A percentile compares a stretch with the other conserved stretches of the same genome.
Conservation (phyloP, 805 yeast genomes). For the Cyberlindnera nakhonratchasimensis region DNA sequence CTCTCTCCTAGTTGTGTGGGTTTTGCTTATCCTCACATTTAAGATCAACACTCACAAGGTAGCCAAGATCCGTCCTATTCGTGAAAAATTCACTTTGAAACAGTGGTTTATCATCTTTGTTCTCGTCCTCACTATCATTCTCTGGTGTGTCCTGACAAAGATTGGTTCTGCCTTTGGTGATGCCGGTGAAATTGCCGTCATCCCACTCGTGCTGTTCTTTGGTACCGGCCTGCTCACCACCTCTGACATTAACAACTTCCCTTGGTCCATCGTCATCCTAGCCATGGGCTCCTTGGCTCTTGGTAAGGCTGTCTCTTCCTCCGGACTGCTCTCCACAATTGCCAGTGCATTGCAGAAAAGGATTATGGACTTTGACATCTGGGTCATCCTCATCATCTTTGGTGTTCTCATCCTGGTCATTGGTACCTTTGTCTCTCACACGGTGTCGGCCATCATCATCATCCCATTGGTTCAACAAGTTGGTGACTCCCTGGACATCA, state of each 20-base stretch:
- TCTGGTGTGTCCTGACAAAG: conserved; percentile 87
- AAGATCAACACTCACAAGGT: conserved; percentile 46
- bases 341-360: conserved; percentile 64
- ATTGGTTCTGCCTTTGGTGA: conserved; percentile 77
- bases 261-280: conserved; percentile 92
- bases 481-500: conserved; percentile 65
- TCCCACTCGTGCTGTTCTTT: conserved; percentile 83
- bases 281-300: conserved; percentile 98
- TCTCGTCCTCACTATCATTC: conserved; percentile 64
- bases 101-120: conserved; percentile 78
- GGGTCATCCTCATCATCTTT: conserved; percentile 73
- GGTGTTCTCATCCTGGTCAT: conserved; percentile 79
- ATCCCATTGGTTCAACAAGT: conserved; percentile 87
- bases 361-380: conserved; percentile 59
- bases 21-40: conserved; percentile 55
- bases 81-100: conserved; percentile 60
- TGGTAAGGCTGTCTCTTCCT: conserved; percentile 90
- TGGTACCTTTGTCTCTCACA: conserved; percentile 95
- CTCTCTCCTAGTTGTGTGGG: conserved; percentile 65
- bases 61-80: conserved; percentile 45
- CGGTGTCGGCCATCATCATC: conserved; percentile 92
- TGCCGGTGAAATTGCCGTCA: conserved; percentile 85
- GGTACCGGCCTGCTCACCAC: conserved; percentile 83
- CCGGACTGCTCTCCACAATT: conserved; percentile 78
- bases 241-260: conserved; percentile 87